phyloP scores from a whole-genome alignment of 306 rosid species.

The Sesbania bispinosa region DNA sequence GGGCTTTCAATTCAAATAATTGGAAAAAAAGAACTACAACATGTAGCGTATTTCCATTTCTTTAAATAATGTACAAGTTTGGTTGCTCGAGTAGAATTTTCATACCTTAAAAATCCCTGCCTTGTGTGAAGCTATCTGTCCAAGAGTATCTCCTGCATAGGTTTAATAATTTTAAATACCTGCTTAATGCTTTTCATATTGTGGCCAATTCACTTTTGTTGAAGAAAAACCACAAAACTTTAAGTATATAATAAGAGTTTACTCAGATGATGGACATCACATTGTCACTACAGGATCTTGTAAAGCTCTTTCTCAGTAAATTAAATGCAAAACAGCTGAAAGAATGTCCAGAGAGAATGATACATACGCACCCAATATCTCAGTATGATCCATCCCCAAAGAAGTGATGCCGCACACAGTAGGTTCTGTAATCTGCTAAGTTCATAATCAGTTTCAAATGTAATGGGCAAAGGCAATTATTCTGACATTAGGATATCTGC shows the following conservation, averaged over 20 bases:
- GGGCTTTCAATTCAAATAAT: constrained; percentile 31
- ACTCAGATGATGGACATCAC: constrained; percentile 8
- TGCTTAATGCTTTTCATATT: too few species aligned
- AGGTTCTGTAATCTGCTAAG: constrained; percentile 58
- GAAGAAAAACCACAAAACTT: not conserved
- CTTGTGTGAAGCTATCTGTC: constrained; percentile 67
- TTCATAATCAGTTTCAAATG: constrained; percentile 27
- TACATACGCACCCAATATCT: constrained; percentile 50
- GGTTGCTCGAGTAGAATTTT: constrained; percentile 18
- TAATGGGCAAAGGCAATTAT: not conserved
- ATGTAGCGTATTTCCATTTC: constrained; percentile 26
- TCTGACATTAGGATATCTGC: not conserved
- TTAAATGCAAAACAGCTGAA: constrained; percentile 25
- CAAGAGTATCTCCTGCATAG: constrained; percentile 60
- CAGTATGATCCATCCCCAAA: constrained; percentile 74
- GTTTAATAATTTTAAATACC: not conserved
- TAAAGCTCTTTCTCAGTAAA: constrained; percentile 8
- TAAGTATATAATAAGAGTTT: not conserved
- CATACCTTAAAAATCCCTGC: constrained; percentile 80
- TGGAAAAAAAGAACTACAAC: constrained; percentile 27
- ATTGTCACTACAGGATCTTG: not conserved
- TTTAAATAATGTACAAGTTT: constrained; percentile 22
- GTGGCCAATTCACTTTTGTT: not conserved
- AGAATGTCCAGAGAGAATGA: constrained; percentile 2
- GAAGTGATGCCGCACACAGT: constrained; percentile 79